Base-by-base conservation (phyloP, 768 basidiomycete genomes). In the Lentinula aciculospora region DNA sequence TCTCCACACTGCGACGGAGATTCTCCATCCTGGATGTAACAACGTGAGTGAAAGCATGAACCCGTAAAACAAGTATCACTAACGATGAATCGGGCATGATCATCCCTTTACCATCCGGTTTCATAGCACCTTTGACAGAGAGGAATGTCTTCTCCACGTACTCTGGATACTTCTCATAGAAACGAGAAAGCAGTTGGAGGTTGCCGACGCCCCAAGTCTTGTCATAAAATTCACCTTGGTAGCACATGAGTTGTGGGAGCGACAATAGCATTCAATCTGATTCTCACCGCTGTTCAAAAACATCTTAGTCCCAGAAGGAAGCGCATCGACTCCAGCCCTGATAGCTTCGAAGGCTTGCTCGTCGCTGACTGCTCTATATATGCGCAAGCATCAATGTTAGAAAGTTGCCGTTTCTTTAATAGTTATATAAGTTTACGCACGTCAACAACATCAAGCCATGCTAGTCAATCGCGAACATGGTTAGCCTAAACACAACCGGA, bases 321-420 rank as follows among this genome's bases (percentile, higher is more conserved):
- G 65, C 0, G 71, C 67, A 39, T 77, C 72, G 56, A 81, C 63
- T 5, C 77, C 77, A 3, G 76, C 77, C 65, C 81, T 83, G 72
- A 89, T 85, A 1, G 83, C 72, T 25, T 77, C 81, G 60, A 89
- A 86, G 8, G 79, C 80, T 32, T 81, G 75, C 54, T 83, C 83
- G 57, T 88, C 85, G 1, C 81, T 70, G 32, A 77, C 68, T 9
- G 74, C 72, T 17, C 64, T 68, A 9, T 76, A 19, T 31, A 45
- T 23, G 12, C 21, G 37, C 37, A 39, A 5, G 21, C 8, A 23
- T 9, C 21, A 17, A 44, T 0, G 12, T 44, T 21, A 42, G 3
- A 39, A 39, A 6, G 4, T 39, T 39, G 19, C 9, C 40, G 19
- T 8, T 8, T 5, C 19, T 15, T 9, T 42, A 5, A 13, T 23